A percentile compares a stretch with the other conserved stretches of the same genome.
Conservation (phyloP, 768 basidiomycete genomes). For the button mushroom (Agaricus bisporus) region DNA sequence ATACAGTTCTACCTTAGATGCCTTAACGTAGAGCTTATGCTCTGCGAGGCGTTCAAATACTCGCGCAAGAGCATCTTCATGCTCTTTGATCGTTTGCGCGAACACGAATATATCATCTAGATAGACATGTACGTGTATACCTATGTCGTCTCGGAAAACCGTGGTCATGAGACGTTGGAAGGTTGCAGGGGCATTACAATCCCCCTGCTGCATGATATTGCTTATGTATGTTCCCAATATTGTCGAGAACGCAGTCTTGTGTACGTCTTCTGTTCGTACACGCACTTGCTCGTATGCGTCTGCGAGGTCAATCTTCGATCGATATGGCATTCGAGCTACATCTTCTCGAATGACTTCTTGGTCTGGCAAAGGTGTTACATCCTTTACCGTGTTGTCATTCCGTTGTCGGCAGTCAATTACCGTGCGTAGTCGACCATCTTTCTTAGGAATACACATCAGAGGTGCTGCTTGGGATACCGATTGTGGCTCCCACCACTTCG, state of each 20-base stretch:
- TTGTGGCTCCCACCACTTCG: conserved; percentile 29
- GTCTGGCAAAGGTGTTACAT: conserved; percentile 20
- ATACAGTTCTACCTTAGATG: conserved; percentile 26
- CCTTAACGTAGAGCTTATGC: conserved; percentile 21
- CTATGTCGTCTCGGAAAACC: conserved; percentile 25
- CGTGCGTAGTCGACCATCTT: conserved; percentile 14
- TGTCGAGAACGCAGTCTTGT: conserved; percentile 17
- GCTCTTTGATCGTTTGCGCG: conserved; percentile 26
- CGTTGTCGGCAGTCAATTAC: conserved; percentile 28
- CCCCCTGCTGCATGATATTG: conserved; percentile 22
- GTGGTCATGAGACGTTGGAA: conserved; percentile 28
- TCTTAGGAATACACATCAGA: conserved; percentile 23
- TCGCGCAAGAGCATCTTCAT: conserved; percentile 20
- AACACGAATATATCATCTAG: conserved; percentile 28
- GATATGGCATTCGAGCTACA: conserved; percentile 20
- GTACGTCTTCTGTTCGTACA: conserved; percentile 20
- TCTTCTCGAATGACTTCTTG: conserved; percentile 20
- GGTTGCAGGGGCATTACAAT: conserved; percentile 14
- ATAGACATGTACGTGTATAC: conserved; percentile 20
- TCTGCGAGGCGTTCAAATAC: conserved; percentile 21
- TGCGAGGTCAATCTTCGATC: conserved; percentile 29
- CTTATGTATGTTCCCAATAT: conserved; percentile 26
- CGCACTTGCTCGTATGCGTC: conserved; percentile 35
- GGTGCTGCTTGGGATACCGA: conserved; percentile 22
- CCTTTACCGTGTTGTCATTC: conserved; percentile 30